phyloP scores from a whole-genome alignment of 257 asterid genomes.

The Forsythia viridissima region DNA sequence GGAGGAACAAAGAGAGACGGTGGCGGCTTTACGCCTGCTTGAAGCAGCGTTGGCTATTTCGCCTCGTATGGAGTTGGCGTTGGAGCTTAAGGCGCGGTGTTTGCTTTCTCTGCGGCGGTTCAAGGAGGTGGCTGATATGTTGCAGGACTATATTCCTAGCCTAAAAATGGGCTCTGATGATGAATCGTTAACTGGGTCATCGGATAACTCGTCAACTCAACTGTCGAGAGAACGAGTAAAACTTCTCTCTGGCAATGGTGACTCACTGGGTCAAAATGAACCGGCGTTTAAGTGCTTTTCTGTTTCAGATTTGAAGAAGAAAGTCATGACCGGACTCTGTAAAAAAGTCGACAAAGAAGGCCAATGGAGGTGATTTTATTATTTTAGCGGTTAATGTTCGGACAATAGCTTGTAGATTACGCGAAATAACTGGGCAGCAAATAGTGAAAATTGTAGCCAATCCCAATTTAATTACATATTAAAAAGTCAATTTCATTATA shows the following conservation, averaged over 20 bases:
- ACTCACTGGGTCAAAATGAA: slow-evolving; percentile 38
- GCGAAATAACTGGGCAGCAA: slow-evolving; percentile 34
- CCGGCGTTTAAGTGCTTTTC: slow-evolving; percentile 75
- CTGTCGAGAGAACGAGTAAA: slow-evolving; percentile 63
- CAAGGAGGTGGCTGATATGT: slow-evolving; percentile 88
- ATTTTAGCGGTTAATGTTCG: not conserved
- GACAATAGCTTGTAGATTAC: slow-evolving; percentile 38
- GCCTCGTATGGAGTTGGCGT: slow-evolving; percentile 79
- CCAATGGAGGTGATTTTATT: slow-evolving; percentile 76
- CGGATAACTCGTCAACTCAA: slow-evolving; percentile 69
- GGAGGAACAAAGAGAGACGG: slow-evolving; percentile 58
- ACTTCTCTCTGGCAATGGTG: slow-evolving; percentile 62
- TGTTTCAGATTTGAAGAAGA: slow-evolving; percentile 78
- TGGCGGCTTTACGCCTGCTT: slow-evolving; percentile 64
- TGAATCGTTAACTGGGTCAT: slow-evolving; percentile 50
- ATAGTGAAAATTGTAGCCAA: slow-evolving; percentile 31
- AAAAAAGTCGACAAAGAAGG: slow-evolving; percentile 70
- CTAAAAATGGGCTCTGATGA: slow-evolving; percentile 56
- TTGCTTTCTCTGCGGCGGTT: slow-evolving; percentile 77
- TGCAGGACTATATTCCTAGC: slow-evolving; percentile 89
- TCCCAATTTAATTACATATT: slow-evolving; percentile 15
- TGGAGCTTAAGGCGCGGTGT: slow-evolving; percentile 78
- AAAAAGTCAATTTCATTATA: slow-evolving; percentile 4
- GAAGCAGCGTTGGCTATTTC: slow-evolving; percentile 74
- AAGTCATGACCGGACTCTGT: slow-evolving; percentile 69